Conservation (phyloP, 2,329 filamentous ascomycete genomes). For the Sclerotinia spermophila region DNA sequence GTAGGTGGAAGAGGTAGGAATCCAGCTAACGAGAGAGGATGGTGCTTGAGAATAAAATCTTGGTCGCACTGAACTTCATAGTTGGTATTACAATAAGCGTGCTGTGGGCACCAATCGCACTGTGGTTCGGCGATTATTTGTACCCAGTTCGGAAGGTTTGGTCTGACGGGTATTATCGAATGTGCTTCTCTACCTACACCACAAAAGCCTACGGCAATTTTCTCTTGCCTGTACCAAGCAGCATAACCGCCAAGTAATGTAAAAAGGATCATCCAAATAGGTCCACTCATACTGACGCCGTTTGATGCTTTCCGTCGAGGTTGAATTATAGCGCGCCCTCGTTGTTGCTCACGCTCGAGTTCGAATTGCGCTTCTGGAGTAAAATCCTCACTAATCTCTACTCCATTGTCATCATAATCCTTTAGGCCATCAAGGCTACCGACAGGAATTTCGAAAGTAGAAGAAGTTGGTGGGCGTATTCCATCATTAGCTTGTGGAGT, state of each 20-base stretch:
- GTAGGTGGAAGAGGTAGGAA: constrained; percentile 81
- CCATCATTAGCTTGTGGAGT: constrained; percentile 47
- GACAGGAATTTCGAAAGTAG: constrained; percentile 56
- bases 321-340: constrained; percentile 48
- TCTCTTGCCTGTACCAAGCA: constrained; percentile 88
- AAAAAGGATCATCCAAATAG: constrained; percentile 67
- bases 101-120: constrained; percentile 85
- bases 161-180: constrained; percentile 44
- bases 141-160: constrained; percentile 68
- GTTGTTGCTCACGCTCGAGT: constrained; percentile 63
- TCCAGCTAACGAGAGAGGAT: constrained; percentile 79
- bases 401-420: constrained; percentile 43
- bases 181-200: constrained; percentile 68
- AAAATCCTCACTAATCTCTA: constrained; percentile 85
- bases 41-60: constrained; percentile 80
- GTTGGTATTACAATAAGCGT: constrained; percentile 82
- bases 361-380: constrained; percentile 86
- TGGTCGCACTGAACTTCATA: constrained; percentile 76
- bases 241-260: constrained; percentile 69
- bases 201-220: constrained; percentile 93
- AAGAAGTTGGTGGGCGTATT: constrained; percentile 51
- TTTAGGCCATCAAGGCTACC: constrained; percentile 41
- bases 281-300: constrained; percentile 54
- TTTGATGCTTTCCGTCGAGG: constrained; percentile 44
- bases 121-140: constrained; percentile 67